Base-by-base conservation (phyloP, 2,329 filamentous ascomycete species). In the Xylariaceae sp. region DNA sequence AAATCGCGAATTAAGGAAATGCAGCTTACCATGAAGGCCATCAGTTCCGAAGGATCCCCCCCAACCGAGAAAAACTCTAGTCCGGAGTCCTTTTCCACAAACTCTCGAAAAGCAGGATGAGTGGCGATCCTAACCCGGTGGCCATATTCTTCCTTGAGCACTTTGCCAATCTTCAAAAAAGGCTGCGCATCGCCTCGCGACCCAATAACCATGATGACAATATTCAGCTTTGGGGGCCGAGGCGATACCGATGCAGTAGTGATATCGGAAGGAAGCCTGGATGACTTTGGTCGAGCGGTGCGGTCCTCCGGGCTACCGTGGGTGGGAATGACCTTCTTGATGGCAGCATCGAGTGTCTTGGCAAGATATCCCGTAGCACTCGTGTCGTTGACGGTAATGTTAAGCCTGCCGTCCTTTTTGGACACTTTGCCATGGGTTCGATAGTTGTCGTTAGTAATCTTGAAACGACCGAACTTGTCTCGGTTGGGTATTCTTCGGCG, bases 121-220 rank as follows among this genome's bases (percentile, higher is more conserved):
- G 88, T 92, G 6, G 49, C 49, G 1, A 51, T 16, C 12, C 49
- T 40, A 12, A 53, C 49, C 5, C 49, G 43, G 14, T 51, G 49
- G 3, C 49, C 49, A 16, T 51, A 34, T 33, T 47, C 45, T 39
- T 51, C 80, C 63, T 87, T 84, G 41, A 94, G 71, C 1, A 88
- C 79, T 68, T 88, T 86, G 17, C 86, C 88, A 45, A 94, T 80
- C 59, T 84, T 84, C 17, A 94, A 69, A 55, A 94, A 94, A 0
- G 89, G 89, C 64, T 94, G 89, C 2, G 88, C 86, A 63, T 94
- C 89, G 34, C 89, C 89, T 45, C 89, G 78, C 2, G 84, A 89
- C 2, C 89, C 89, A 60, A 93, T 90, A 6, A 93, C 87, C 81
- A 91, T 90, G 61, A 93, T 86, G 28, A 91, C 88, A 48, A 94